Evolutionary conservation across 2,329 filamentous ascomycete genomes (phyloP).

Genomic region (Fusarium virguliforme): DNA sequence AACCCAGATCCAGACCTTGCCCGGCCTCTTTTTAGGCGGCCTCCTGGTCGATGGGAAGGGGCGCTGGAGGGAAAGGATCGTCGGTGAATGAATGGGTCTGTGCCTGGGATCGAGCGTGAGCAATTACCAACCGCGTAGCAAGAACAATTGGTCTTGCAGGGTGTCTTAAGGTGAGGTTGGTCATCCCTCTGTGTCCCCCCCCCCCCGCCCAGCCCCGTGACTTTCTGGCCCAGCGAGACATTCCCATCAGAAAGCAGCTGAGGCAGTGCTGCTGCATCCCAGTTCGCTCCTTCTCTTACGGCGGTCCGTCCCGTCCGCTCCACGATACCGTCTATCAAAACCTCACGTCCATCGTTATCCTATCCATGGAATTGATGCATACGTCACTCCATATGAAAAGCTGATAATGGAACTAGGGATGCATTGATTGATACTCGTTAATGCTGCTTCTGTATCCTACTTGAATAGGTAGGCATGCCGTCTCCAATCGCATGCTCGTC

Average conservation of each 20-base stretch:
- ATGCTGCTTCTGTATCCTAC: conserved; percentile 39
- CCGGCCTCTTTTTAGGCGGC: conserved; percentile 7
- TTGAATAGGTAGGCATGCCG: conserved; percentile 25
- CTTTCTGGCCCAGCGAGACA: conserved; percentile 27
- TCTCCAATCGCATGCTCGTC: conserved; percentile 22
- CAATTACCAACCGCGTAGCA: conserved; percentile 1
- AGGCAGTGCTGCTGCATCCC: conserved; percentile 5
- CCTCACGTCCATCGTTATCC: too few relatives aligned
- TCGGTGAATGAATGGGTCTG: conserved; percentile 8
- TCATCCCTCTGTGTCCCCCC: neutral
- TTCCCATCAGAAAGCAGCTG: neutral
- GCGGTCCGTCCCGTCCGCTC: conserved; percentile 34
- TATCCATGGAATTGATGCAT: too few relatives aligned
- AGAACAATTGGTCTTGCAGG: neutral
- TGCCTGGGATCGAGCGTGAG: conserved; percentile 7
- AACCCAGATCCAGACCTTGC: conserved; percentile 7
- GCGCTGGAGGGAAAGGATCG: conserved; percentile 7
- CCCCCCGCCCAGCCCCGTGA: conserved; percentile 36
- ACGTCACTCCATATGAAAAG: too few relatives aligned
- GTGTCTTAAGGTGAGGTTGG: conserved; percentile 10
- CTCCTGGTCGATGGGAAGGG: neutral
- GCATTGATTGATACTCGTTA: conserved; percentile 36
- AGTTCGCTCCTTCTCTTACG: conserved; percentile 9
- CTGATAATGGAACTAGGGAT: conserved; percentile 21
- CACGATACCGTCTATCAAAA: conserved; percentile 14